Conservation (phyloP, 352 stramenopile species). For the Discostella stelligera region DNA sequence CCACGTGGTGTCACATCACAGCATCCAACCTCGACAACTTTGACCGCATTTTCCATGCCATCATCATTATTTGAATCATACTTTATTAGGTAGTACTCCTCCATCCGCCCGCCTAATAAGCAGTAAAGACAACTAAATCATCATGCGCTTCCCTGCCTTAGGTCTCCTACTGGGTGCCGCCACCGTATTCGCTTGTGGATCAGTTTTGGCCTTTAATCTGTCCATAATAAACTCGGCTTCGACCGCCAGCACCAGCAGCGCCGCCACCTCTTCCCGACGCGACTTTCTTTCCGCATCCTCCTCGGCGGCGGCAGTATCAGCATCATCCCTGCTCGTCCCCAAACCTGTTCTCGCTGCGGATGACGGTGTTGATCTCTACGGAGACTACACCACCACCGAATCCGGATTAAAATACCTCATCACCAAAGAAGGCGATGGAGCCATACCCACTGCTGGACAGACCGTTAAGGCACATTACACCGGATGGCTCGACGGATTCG, state of each 20-base stretch:
- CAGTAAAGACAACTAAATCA: conserved; percentile 9
- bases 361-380: conserved; percentile 12
- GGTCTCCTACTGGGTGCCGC: conserved; percentile 54
- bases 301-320: background rate
- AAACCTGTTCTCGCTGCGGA: conserved; percentile 7
- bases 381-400: conserved; percentile 37
- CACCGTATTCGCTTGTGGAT: conserved; percentile 52
- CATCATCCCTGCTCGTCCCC: conserved; percentile 1
- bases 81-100: too few species aligned
- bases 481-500: conserved; percentile 86
- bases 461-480: conserved; percentile 84
- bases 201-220: conserved; percentile 69
- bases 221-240: conserved; percentile 72
- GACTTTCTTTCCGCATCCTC: conserved; percentile 36
- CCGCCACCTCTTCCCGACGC: conserved; percentile 8
- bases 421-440: conserved; percentile 77
- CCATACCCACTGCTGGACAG: conserved; percentile 57
- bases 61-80: too few species aligned
- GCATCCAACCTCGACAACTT: too few species aligned
- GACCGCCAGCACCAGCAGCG: conserved; percentile 52
- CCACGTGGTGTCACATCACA: too few species aligned
- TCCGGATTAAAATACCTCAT: conserved; percentile 52
- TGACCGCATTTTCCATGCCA: too few species aligned
- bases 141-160: conserved; percentile 63
- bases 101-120: background rate